Evolutionary conservation across 1,284 basidiomycete species (phyloP).

Genomic region (Flammula alnicola): DNA sequence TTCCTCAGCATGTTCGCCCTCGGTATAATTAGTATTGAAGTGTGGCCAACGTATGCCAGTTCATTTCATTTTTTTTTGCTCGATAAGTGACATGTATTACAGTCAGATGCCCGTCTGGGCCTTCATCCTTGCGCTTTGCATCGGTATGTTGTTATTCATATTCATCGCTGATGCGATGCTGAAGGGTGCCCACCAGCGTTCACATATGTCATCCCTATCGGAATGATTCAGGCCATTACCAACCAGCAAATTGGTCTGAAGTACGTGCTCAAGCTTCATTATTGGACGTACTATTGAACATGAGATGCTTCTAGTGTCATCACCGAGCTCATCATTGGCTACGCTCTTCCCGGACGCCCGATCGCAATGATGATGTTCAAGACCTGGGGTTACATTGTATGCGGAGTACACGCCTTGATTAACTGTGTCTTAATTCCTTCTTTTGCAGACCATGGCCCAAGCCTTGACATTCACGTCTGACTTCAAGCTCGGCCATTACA

Average conservation of each 20-base stretch:
- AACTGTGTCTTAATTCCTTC: not conserved
- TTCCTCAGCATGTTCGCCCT: constrained; percentile 54
- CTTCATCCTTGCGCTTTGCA: constrained; percentile 50
- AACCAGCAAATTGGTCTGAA: constrained; percentile 65
- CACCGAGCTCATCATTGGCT: constrained; percentile 56
- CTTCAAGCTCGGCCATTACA: constrained; percentile 74
- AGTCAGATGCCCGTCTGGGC: constrained; percentile 62
- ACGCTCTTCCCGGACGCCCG: constrained; percentile 52
- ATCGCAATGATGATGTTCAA: constrained; percentile 65
- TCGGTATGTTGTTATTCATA: constrained; percentile 32
- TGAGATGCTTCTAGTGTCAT: constrained; percentile 40
- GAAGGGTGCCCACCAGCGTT: constrained; percentile 39
- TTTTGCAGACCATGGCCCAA: constrained; percentile 29
- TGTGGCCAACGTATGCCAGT: constrained; percentile 44
- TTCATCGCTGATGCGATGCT: constrained; percentile 12
- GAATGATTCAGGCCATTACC: constrained; percentile 68
- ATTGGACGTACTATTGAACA: constrained; percentile 30
- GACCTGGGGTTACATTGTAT: constrained; percentile 49
- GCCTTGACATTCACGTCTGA: constrained; percentile 63
- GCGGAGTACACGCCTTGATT: constrained; percentile 7
- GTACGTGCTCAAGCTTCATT: constrained; percentile 24
- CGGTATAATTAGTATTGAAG: constrained; percentile 52
- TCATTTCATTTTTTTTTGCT: not conserved
- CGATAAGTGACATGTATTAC: not conserved
- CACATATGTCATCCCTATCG: constrained; percentile 64